Evolutionary conservation across 2,329 filamentous ascomycete genomes (phyloP), one percentile per base, ranked within the genome.

Genomic region (Capronia coronata): DNA sequence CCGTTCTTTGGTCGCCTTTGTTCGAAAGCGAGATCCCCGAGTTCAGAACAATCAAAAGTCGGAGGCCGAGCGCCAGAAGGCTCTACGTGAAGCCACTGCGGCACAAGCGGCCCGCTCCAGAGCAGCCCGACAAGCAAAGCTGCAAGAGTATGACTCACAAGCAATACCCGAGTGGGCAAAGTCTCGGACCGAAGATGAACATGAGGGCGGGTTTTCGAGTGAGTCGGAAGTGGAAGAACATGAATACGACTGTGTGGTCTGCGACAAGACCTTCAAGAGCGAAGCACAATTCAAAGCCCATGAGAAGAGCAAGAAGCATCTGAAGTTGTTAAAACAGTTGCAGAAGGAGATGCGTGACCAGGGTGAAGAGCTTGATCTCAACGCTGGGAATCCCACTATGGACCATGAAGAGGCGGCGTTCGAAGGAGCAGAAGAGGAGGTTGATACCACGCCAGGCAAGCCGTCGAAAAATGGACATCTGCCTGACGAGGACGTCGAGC

Each of bases 241-340:
- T 49, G 71, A 76, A 35, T 80, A 75, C 52, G 79, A 83, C 58
- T 84, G 80, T 57, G 76, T 83, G 27, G 78, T 77, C 5, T 84
- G 80, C 61, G 70, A 75, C 53, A 84, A 84, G 65, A 75, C 64
- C 1, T 93, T 91, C 67, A 86, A 96, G 68, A 97, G 90, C 62
- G 86, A 94, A 64, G 89, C 88, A 58, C 91, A 97, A 63, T 89
- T 86, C 53, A 83, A 94, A 62, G 84, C 86, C 2, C 93, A 98
- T 62, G 90, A 96, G 70, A 88, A 85, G 70, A 97, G 91, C 74
- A 98, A 95, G 67, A 98, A 97, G 68, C 93, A 98, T 62, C 69
- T 83, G 54, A 97, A 95, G 65, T 84, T 88, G 2, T 77, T 96
- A 5, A 83, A 90, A 58, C 79, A 89, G 53, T 69, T 98, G 32